Conservation (phyloP, 768 basidiomycete genomes). For the Amanita polypyramis region DNA sequence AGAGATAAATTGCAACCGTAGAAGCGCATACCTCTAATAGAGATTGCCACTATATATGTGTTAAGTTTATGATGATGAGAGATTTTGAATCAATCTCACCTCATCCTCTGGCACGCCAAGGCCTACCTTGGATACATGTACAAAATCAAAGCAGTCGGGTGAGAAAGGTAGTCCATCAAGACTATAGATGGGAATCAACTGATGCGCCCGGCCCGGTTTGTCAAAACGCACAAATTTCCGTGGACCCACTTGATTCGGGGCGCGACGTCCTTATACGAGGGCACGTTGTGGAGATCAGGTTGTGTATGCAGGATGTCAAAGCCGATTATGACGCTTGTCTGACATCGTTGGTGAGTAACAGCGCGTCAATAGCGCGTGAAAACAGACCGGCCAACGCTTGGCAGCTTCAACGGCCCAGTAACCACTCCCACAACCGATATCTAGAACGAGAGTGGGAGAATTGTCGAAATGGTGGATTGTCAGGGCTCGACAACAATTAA, state of each 20-base stretch:
- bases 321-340: conserved; percentile 48
- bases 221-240: conserved; percentile 46
- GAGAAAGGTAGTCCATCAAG: conserved; percentile 57
- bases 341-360: conserved; percentile 6
- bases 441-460: conserved; percentile 45
- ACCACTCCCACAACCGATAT: conserved; percentile 65
- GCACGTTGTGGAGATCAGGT: conserved; percentile 31
- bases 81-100: conserved; percentile 19
- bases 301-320: conserved; percentile 49
- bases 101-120: conserved; percentile 67
- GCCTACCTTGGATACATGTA: conserved; percentile 53
- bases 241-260: conserved; percentile 54
- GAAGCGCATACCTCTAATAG: conserved; percentile 44
- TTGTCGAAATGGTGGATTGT: conserved; percentile 43
- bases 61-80: conserved; percentile 4
- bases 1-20: not conserved
- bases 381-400: conserved; percentile 49
- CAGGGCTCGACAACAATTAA: conserved; percentile 33
- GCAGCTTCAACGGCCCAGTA: conserved; percentile 66
- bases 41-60: conserved; percentile 42
- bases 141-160: conserved; percentile 48
- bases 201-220: not conserved
- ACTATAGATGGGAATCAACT: conserved; percentile 22
- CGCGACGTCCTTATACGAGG: conserved; percentile 29
- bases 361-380: not conserved